A percentile compares a stretch with the other conserved stretches of the same genome.
Evolutionary conservation across 805 yeast genomes (phyloP).

Genomic region (Naumovozyma dairenensis): DNA sequence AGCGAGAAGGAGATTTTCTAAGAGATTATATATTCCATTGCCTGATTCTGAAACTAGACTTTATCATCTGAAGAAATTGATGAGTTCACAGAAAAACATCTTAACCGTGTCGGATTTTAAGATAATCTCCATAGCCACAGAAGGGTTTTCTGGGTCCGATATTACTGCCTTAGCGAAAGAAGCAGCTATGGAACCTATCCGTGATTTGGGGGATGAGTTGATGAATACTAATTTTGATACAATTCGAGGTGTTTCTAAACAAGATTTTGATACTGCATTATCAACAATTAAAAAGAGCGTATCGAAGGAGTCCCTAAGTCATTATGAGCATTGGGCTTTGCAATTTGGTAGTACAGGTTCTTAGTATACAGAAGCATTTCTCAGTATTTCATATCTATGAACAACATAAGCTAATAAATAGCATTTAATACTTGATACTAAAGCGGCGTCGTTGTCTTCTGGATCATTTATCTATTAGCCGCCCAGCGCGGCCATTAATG

Average conservation of each 20-base stretch:
- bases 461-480: too few relatives aligned
- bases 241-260: constrained; percentile 63
- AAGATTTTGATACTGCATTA: constrained; percentile 72
- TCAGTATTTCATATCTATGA: too few relatives aligned
- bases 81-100: constrained; percentile 64
- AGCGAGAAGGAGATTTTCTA: constrained; percentile 84
- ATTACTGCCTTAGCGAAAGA: constrained; percentile 89
- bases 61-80: constrained; percentile 56
- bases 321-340: constrained; percentile 83
- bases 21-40: constrained; percentile 86
- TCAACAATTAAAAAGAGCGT: constrained; percentile 83
- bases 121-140: constrained; percentile 53
- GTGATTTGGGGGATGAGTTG: constrained; percentile 84
- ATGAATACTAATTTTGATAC: constrained; percentile 60
- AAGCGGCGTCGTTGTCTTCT: too few relatives aligned
- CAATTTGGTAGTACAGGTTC: constrained; percentile 79
- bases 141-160: constrained; percentile 88
- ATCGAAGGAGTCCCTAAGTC: constrained; percentile 62
- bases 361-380: too few relatives aligned
- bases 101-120: constrained; percentile 54
- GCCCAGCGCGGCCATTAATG: too few relatives aligned
- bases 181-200: constrained; percentile 95
- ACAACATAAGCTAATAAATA: too few relatives aligned
- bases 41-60: constrained; percentile 80
- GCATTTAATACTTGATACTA: too few relatives aligned